Percentiles rank a stretch among this genome's conserved stretches.
These are phyloP conservation scores for Angomonas ambiguus DNA, from an alignment of 208 protist genomes.

Conservation along the genomic window DNA sequence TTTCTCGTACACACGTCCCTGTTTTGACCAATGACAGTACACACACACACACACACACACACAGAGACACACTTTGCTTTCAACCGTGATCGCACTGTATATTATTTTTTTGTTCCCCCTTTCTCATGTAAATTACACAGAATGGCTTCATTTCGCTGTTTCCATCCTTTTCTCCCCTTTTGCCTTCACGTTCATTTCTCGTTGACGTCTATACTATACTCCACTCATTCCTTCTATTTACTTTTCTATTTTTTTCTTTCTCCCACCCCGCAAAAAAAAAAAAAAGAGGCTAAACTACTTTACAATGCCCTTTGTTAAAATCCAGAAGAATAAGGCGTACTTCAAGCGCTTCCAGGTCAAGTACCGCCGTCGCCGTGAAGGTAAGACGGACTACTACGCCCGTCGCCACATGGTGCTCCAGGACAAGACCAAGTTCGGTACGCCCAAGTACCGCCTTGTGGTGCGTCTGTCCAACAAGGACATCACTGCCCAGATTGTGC, in stretches of 20 bases:
- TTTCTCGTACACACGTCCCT: no score
- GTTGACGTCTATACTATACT: slow-evolving; percentile 9
- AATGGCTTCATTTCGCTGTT: no score
- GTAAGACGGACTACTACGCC: slow-evolving; percentile 99
- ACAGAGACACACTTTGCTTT: no score
- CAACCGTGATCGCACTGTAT: no score
- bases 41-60: no score
- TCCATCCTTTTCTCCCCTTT: no score
- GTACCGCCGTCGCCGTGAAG: slow-evolving; percentile 96
- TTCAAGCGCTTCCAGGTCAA: slow-evolving; percentile 99
- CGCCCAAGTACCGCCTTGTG: slow-evolving; percentile 98
- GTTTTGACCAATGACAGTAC: no score
- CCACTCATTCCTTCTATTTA: background rate
- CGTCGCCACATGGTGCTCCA: slow-evolving; percentile 95
- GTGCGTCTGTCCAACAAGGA: slow-evolving; percentile 97
- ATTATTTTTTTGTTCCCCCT: no score
- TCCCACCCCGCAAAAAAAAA: background rate
- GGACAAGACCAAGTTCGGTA: slow-evolving; percentile 99
- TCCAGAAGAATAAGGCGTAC: slow-evolving; percentile 95
- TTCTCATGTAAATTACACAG: no score
- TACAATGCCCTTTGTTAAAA: slow-evolving; percentile 84
- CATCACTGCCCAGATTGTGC: slow-evolving; percentile 96
- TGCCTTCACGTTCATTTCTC: no score
- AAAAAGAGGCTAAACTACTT: background rate
- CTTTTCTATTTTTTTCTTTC: background rate